Percentiles rank a stretch among this genome's conserved stretches.
Evolutionary conservation across 169 alveolate species (phyloP).

Genomic region (Cyclospora cayetanensis): DNA sequence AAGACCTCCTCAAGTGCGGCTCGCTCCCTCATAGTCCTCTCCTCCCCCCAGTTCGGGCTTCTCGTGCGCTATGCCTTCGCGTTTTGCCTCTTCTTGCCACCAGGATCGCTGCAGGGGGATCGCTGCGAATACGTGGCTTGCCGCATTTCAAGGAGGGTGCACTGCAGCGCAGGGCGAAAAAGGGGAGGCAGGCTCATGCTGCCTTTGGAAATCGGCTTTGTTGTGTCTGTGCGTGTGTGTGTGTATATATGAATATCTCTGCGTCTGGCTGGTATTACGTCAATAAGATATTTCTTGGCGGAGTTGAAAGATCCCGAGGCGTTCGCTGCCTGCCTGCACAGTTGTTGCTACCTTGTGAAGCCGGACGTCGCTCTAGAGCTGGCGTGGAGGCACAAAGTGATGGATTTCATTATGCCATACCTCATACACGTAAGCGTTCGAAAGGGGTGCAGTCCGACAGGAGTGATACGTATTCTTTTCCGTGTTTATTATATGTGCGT

Average conservation of each 20-base stretch:
- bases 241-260: neutral
- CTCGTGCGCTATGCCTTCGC: neutral
- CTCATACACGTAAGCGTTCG: slow-evolving; percentile 88
- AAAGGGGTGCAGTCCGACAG: neutral
- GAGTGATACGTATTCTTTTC: neutral
- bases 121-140: too few species aligned
- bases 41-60: neutral
- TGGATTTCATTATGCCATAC: slow-evolving; percentile 97
- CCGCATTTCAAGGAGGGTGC: too few species aligned
- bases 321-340: slow-evolving; percentile 97
- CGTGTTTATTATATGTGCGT: neutral
- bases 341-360: slow-evolving; percentile 96
- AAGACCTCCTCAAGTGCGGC: slow-evolving; percentile 62
- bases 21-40: neutral
- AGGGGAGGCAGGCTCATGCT: neutral
- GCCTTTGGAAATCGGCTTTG: neutral
- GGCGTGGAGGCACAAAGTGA: slow-evolving; percentile 97
- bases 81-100: too few species aligned
- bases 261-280: neutral
- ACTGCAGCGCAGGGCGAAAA: too few species aligned
- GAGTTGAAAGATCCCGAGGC: slow-evolving; percentile 73
- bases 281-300: slow-evolving; percentile 28
- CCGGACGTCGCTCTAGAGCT: slow-evolving; percentile 98
- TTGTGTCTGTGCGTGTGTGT: neutral
- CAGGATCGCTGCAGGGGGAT: too few species aligned